Evolutionary conservation across 352 stramenopile species (phyloP).

Genomic region (Achlya hypogyna): DNA sequence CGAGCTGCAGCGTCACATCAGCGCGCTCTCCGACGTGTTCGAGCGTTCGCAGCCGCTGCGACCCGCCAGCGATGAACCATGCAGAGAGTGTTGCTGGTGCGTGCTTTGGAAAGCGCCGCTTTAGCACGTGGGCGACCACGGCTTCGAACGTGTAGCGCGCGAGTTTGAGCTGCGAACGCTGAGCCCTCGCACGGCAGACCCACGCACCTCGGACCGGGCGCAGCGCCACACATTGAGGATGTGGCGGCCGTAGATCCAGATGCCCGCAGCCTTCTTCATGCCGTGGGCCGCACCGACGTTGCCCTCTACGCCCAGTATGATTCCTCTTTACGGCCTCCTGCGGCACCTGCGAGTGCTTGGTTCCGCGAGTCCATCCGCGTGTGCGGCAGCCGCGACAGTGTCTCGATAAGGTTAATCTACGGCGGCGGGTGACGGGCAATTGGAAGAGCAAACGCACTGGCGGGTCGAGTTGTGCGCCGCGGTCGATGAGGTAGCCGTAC

Average conservation of each 20-base stretch:
- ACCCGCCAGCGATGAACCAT: conserved; percentile 41
- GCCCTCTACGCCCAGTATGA: conserved; percentile 24
- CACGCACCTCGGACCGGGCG: conserved; percentile 57
- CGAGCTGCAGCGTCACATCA: conserved; percentile 55
- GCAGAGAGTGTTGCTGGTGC: conserved; percentile 39
- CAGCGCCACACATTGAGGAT: conserved; percentile 91
- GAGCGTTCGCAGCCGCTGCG: conserved; percentile 44
- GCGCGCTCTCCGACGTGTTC: conserved; percentile 40
- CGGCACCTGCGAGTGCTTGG: not conserved
- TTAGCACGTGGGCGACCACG: conserved; percentile 54
- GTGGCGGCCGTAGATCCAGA: conserved; percentile 85
- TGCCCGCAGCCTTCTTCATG: conserved; percentile 69
- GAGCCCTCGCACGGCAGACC: not conserved
- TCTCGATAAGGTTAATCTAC: conserved; percentile 66
- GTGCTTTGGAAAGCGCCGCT: conserved; percentile 55
- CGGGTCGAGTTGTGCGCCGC: conserved; percentile 39
- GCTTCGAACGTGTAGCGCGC: conserved; percentile 72
- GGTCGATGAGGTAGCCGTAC: conserved; percentile 67
- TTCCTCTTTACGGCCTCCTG: not conserved
- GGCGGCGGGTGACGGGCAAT: not conserved
- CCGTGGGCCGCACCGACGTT: conserved; percentile 64
- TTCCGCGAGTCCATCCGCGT: conserved; percentile 49
- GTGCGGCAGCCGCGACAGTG: conserved; percentile 47
- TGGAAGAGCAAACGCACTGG: conserved; percentile 30
- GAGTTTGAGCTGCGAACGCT: conserved; percentile 63